These are phyloP conservation scores for Roridomyces roridus DNA, from an alignment of 768 basidiomycete species.

Conservation along the genomic window DNA sequence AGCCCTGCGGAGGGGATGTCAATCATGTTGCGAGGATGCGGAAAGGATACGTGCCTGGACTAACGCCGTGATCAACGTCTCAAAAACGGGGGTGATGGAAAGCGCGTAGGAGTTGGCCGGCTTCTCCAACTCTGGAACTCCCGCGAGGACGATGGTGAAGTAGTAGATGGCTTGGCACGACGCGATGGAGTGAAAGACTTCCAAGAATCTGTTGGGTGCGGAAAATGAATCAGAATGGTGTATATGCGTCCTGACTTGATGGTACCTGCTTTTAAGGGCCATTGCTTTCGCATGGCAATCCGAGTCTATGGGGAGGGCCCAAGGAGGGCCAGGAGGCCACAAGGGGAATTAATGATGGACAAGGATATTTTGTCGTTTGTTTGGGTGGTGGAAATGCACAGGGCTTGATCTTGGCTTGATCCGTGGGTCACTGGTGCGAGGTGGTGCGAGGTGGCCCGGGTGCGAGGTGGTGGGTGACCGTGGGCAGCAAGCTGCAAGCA, in stretches of 20 bases:
- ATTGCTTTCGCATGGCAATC: too few species aligned
- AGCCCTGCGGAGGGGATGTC: slow-evolving; percentile 21
- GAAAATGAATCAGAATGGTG: background rate
- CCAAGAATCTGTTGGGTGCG: background rate
- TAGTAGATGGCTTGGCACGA: slow-evolving; percentile 32
- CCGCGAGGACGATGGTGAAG: slow-evolving; percentile 33
- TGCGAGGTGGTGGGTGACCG: too few species aligned
- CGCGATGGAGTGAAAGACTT: background rate
- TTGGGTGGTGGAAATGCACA: too few species aligned
- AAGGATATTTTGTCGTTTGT: too few species aligned
- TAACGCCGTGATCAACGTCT: slow-evolving; percentile 35
- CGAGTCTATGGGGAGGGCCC: background rate
- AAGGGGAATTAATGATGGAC: too few species aligned
- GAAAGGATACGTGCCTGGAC: slow-evolving; percentile 28
- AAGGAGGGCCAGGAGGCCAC: background rate
- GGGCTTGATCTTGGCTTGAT: too few species aligned
- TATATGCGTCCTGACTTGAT: too few species aligned
- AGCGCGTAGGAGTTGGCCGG: slow-evolving; percentile 24
- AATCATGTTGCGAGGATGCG: background rate
- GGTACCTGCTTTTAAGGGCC: too few species aligned
- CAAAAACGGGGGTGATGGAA: slow-evolving; percentile 32
- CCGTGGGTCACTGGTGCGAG: too few species aligned
- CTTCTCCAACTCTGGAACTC: slow-evolving; percentile 20
- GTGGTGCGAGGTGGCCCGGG: too few species aligned
- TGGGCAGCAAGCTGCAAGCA: too few species aligned